Conservation (phyloP, 2,329 filamentous ascomycete species). For the Fusarium sp. region DNA sequence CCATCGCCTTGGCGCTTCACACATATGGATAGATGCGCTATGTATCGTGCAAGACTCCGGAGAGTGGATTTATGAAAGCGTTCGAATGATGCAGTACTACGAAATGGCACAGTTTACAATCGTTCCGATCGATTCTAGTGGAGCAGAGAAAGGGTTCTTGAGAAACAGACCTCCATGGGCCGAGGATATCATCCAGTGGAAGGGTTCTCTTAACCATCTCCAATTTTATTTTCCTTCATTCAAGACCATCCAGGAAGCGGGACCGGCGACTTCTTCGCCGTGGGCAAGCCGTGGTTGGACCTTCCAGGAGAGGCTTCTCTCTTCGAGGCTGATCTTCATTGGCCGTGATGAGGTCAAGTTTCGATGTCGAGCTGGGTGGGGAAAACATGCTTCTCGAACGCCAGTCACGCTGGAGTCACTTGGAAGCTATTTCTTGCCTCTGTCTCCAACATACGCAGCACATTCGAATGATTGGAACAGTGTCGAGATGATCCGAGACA, state of each 20-base stretch:
- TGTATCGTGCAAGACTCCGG: background rate
- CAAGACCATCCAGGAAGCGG: background rate
- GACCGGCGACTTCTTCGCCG: background rate
- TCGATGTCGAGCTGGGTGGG: background rate
- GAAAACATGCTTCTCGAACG: background rate
- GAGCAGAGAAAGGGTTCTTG: background rate
- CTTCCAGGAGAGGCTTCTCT: background rate
- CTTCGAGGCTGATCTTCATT: background rate
- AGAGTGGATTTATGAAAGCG: conserved; percentile 11
- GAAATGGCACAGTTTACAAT: conserved; percentile 11
- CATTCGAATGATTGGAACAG: background rate
- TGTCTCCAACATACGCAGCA: background rate
- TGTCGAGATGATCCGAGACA: background rate
- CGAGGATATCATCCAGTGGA: background rate
- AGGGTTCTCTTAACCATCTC: background rate
- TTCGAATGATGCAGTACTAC: conserved; percentile 17
- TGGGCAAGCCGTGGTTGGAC: background rate
- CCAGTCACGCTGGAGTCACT: background rate
- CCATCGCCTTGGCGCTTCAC: background rate
- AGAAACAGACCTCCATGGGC: background rate
- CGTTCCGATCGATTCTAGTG: background rate
- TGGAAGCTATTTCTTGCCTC: background rate
- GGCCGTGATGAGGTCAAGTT: background rate
- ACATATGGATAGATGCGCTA: background rate
- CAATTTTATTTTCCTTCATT: background rate